phyloP scores from a whole-genome alignment of 2,329 filamentous ascomycete genomes.

The Emmonsiellopsis sp. region DNA sequence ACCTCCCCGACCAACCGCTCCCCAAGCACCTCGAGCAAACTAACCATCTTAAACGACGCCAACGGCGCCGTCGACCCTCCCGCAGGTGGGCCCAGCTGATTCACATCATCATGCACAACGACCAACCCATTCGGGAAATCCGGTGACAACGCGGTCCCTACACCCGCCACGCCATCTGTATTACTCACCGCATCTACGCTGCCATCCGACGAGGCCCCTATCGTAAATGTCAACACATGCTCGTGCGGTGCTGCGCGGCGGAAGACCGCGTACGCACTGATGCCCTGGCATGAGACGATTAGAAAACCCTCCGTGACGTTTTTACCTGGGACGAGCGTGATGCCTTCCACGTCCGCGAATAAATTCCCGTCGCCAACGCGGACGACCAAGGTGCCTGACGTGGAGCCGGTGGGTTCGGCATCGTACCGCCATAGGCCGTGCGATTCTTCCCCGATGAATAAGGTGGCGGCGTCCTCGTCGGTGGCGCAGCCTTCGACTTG shows the following conservation, averaged over 20 bases:
- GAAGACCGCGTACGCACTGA: conserved; percentile 46
- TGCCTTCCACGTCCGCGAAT: conserved; percentile 47
- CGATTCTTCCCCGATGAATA: conserved; percentile 46
- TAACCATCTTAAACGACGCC: conserved; percentile 45
- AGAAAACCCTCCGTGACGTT: conserved; percentile 40
- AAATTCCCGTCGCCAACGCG: conserved; percentile 41
- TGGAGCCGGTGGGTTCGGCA: conserved; percentile 39
- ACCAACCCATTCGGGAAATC: conserved; percentile 39
- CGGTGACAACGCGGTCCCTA: conserved; percentile 35
- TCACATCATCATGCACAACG: conserved; percentile 47
- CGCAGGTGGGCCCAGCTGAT: conserved; percentile 31
- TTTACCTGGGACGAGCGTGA: conserved; percentile 42
- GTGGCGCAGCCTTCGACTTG: conserved; percentile 48
- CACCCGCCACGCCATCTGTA: conserved; percentile 44
- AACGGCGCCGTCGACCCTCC: conserved; percentile 38
- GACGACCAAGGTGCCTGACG: conserved; percentile 29
- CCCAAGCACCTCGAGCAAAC: conserved; percentile 33
- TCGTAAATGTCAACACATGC: conserved; percentile 42
- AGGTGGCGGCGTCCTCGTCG: conserved; percentile 43
- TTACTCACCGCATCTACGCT: conserved; percentile 45
- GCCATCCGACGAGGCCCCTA: conserved; percentile 33
- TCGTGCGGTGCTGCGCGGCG: conserved; percentile 41
- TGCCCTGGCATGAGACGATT: conserved; percentile 45
- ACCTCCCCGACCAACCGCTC: conserved; percentile 22
- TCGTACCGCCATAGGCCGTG: conserved; percentile 45